phyloP scores from a whole-genome alignment of 2,329 filamentous ascomycete species.

The Hymenoscyphus salicellus region DNA sequence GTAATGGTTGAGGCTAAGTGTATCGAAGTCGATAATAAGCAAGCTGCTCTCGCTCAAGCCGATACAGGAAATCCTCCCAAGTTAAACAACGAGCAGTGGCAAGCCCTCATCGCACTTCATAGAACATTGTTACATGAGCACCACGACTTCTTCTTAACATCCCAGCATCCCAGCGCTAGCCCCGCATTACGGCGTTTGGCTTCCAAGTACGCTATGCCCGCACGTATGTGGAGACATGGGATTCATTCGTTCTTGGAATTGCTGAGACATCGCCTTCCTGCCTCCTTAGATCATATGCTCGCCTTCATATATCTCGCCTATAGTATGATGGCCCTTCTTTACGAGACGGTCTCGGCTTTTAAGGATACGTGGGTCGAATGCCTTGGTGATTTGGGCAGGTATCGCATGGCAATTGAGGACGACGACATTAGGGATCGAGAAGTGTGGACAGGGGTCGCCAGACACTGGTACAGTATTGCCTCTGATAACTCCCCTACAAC shows the following conservation, averaged over 20 bases:
- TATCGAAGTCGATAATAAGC: constrained; percentile 71
- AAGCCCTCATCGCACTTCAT: constrained; percentile 78
- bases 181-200: constrained; percentile 65
- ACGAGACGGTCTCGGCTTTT: constrained; percentile 80
- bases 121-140: constrained; percentile 78
- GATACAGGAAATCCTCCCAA: constrained; percentile 38
- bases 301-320: constrained; percentile 88
- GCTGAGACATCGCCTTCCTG: constrained; percentile 69
- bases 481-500: constrained; percentile 72
- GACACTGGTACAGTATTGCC: constrained; percentile 67
- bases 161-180: constrained; percentile 77
- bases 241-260: constrained; percentile 84
- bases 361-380: constrained; percentile 86
- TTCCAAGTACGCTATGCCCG: constrained; percentile 85
- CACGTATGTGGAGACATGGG: constrained; percentile 88
- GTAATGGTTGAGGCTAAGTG: constrained; percentile 85
- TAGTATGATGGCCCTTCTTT: constrained; percentile 81
- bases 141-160: constrained; percentile 82
- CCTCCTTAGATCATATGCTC: constrained; percentile 82
- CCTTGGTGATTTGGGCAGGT: constrained; percentile 79
- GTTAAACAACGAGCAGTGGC: constrained; percentile 71
- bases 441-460: constrained; percentile 75
- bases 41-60: constrained; percentile 31
- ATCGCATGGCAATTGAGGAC: constrained; percentile 87
- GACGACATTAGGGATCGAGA: constrained; percentile 69